Conservation (phyloP, 108 stramenopile genomes). For the Cyclotella cryptica region DNA sequence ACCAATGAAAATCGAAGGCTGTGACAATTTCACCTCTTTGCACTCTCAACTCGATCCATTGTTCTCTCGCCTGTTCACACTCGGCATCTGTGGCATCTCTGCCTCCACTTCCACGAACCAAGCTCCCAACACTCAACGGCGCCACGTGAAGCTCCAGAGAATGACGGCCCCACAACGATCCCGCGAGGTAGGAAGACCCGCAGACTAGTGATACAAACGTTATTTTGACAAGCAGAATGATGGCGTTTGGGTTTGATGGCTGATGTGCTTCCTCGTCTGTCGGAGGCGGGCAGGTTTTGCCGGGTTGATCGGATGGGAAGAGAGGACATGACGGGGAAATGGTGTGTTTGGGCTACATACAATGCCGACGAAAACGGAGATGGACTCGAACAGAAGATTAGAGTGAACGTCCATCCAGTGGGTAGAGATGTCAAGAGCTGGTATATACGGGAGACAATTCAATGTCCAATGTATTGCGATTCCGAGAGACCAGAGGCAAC, state of each 20-base stretch:
- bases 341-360: background rate
- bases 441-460: too few relatives aligned
- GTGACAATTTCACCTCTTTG: slow-evolving; percentile 15
- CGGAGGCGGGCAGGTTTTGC: background rate
- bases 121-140: slow-evolving; percentile 24
- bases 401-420: too few relatives aligned
- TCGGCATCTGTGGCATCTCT: slow-evolving; percentile 8
- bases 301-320: background rate
- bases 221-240: slow-evolving; percentile 29
- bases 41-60: slow-evolving; percentile 36
- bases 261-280: background rate
- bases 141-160: slow-evolving; percentile 30
- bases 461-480: too few relatives aligned
- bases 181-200: slow-evolving; percentile 50
- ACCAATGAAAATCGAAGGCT: background rate
- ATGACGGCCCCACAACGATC: slow-evolving; percentile 41
- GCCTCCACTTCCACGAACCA: slow-evolving; percentile 9
- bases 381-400: too few relatives aligned
- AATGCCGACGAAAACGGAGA: background rate
- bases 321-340: background rate
- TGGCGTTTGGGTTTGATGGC: background rate
- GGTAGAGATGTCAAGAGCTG: too few relatives aligned
- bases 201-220: slow-evolving; percentile 42
- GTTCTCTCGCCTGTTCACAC: slow-evolving; percentile 26
- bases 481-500: too few relatives aligned